Evolutionary conservation across 2,329 filamentous ascomycete genomes (phyloP).

Genomic region (Fusarium transvaalense): DNA sequence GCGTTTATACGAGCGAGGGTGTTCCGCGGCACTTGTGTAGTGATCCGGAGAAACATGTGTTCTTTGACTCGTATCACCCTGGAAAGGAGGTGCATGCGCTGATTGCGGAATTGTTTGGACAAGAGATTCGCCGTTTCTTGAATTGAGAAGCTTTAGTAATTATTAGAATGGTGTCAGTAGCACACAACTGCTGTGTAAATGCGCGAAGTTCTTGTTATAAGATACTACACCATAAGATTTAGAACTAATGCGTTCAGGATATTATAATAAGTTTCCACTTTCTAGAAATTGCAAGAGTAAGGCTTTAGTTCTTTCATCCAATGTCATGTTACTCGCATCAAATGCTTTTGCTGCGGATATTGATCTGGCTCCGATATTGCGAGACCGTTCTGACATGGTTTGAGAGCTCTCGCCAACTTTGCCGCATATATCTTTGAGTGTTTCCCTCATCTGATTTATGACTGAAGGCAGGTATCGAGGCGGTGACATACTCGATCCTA

Average conservation of each 20-base stretch:
- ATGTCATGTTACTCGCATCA: not conserved
- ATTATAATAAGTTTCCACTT: not conserved
- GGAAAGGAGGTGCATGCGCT: slow-evolving; percentile 25
- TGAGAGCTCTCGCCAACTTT: slow-evolving; percentile 9
- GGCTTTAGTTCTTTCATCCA: slow-evolving; percentile 6
- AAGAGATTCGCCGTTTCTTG: not conserved
- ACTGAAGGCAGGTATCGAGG: not conserved
- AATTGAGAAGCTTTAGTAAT: not conserved
- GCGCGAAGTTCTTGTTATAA: not conserved
- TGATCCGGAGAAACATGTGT: slow-evolving; percentile 27
- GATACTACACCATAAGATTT: not conserved
- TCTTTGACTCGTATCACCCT: slow-evolving; percentile 34
- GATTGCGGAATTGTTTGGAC: slow-evolving; percentile 19
- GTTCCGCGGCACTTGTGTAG: slow-evolving; percentile 26
- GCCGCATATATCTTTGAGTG: not conserved
- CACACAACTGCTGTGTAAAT: not conserved
- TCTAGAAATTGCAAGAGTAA: not conserved
- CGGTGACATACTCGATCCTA: slow-evolving; percentile 7
- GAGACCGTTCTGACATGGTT: not conserved
- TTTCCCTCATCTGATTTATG: slow-evolving; percentile 6
- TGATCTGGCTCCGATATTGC: not conserved
- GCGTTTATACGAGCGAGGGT: slow-evolving; percentile 23
- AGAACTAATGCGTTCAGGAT: not conserved
- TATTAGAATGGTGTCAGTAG: too few species aligned
- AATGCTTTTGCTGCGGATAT: not conserved